Conservation (phyloP, 1,139 yeast genomes). For the Scheffersomyces segobiensis region DNA sequence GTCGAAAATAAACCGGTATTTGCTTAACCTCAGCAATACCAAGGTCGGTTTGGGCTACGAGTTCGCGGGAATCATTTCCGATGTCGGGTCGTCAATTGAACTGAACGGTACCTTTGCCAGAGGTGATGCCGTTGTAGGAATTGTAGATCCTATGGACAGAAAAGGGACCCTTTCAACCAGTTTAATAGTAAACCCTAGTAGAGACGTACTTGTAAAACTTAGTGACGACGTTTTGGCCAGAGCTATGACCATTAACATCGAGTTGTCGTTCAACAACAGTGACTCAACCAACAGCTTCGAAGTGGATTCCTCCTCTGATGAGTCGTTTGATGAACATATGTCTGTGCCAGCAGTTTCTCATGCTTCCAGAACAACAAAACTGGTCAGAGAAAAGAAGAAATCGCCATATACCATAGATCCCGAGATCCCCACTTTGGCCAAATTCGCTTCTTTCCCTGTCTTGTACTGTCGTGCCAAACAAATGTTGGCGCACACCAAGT, state of each 20-base stretch:
- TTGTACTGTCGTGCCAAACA: slow-evolving; percentile 43
- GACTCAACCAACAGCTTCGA: slow-evolving; percentile 3
- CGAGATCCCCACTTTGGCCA: slow-evolving; percentile 26
- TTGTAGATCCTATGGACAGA: slow-evolving; percentile 32
- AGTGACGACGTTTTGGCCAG: slow-evolving; percentile 24
- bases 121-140: slow-evolving; percentile 41
- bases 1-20: slow-evolving; percentile 37
- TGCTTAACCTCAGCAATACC: slow-evolving; percentile 37
- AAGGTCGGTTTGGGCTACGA: slow-evolving; percentile 47
- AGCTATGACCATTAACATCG: slow-evolving; percentile 16
- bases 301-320: slow-evolving; percentile 1
- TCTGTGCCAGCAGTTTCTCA: neutral
- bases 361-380: neutral
- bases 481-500: slow-evolving; percentile 29
- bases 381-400: neutral
- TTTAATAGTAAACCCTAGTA: slow-evolving; percentile 32
- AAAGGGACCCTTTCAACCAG: slow-evolving; percentile 42
- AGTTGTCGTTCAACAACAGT: slow-evolving; percentile 5
- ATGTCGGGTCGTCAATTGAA: slow-evolving; percentile 30
- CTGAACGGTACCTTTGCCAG: slow-evolving; percentile 20
- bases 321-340: neutral
- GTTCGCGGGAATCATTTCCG: slow-evolving; percentile 36
- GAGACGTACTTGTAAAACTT: slow-evolving; percentile 32
- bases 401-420: slow-evolving; percentile 2
- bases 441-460: slow-evolving; percentile 35